Evolutionary conservation across 2,329 filamentous ascomycete genomes (phyloP).

Genomic region (Metarhizium humberi): DNA sequence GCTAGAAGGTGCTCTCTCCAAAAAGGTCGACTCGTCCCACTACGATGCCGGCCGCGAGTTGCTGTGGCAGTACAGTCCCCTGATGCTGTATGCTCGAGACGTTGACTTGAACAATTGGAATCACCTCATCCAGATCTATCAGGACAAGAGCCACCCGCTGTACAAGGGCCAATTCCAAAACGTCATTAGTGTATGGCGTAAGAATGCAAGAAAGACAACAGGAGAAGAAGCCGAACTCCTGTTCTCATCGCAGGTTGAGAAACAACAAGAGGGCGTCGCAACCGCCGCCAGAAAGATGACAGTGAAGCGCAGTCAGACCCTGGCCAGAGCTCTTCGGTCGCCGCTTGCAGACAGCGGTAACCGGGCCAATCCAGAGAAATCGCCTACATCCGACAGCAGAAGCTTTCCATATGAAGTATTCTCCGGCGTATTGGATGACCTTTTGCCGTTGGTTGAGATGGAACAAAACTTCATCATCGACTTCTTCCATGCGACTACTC

Average conservation of each 20-base stretch:
- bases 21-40: conserved; percentile 61
- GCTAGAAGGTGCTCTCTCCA: conserved; percentile 49
- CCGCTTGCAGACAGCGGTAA: conserved; percentile 53
- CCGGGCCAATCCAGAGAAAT: conserved; percentile 44
- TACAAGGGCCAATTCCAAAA: conserved; percentile 79
- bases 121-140: conserved; percentile 68
- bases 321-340: conserved; percentile 64
- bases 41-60: conserved; percentile 63
- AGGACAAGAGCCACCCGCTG: conserved; percentile 62
- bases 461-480: conserved; percentile 98
- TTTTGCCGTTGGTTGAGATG: conserved; percentile 73
- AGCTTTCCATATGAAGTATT: conserved; percentile 76
- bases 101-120: conserved; percentile 78
- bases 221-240: conserved; percentile 75
- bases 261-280: conserved; percentile 71
- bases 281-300: conserved; percentile 81
- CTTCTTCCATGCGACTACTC: conserved; percentile 88
- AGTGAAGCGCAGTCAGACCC: conserved; percentile 84
- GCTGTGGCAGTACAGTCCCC: conserved; percentile 79
- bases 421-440: conserved; percentile 67
- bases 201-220: conserved; percentile 62
- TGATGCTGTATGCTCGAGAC: conserved; percentile 83
- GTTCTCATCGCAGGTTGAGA: conserved; percentile 78
- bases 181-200: conserved; percentile 70
- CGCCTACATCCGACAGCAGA: conserved; percentile 47